Evolutionary conservation across 1,284 basidiomycete species (phyloP).

Genomic region (Macrocystidia cucumis): DNA sequence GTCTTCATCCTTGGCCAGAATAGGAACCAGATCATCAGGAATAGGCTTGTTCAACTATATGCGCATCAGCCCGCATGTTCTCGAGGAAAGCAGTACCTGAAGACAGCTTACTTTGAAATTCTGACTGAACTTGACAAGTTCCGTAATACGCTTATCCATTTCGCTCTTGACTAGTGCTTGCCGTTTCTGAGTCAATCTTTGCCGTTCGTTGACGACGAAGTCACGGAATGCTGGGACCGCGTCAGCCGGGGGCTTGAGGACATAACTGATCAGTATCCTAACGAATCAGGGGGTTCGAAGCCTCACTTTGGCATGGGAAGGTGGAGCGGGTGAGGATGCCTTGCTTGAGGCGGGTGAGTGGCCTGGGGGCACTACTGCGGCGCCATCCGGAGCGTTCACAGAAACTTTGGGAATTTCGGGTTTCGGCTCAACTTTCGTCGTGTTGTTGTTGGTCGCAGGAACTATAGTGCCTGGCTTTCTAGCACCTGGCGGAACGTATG

Average conservation of each 20-base stretch:
- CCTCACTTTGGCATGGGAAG: slow-evolving; percentile 25
- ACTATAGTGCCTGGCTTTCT: slow-evolving; percentile 20
- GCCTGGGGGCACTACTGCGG: slow-evolving; percentile 28
- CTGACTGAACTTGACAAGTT: slow-evolving; percentile 87
- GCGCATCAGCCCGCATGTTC: slow-evolving; percentile 6
- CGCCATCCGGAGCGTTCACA: slow-evolving; percentile 63
- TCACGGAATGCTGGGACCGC: slow-evolving; percentile 77
- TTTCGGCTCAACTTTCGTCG: slow-evolving; percentile 22
- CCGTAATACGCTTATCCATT: slow-evolving; percentile 88
- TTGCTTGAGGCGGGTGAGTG: slow-evolving; percentile 39
- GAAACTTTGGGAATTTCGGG: slow-evolving; percentile 60
- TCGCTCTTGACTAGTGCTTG: slow-evolving; percentile 88
- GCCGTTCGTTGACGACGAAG: slow-evolving; percentile 86
- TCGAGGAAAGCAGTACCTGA: slow-evolving; percentile 2
- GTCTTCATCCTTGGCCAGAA: slow-evolving; percentile 84
- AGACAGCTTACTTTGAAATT: slow-evolving; percentile 74
- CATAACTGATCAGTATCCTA: background rate
- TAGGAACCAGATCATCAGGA: slow-evolving; percentile 89
- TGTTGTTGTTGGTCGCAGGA: slow-evolving; percentile 13
- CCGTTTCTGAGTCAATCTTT: slow-evolving; percentile 84
- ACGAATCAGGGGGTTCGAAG: slow-evolving; percentile 1
- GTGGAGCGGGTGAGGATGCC: slow-evolving; percentile 49
- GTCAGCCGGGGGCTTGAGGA: slow-evolving; percentile 51
- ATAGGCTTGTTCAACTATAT: slow-evolving; percentile 85
- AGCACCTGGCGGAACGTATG: slow-evolving; percentile 71